Evolutionary conservation across 139 green algal species (phyloP).

Genomic region (Parachlorella kessleri): DNA sequence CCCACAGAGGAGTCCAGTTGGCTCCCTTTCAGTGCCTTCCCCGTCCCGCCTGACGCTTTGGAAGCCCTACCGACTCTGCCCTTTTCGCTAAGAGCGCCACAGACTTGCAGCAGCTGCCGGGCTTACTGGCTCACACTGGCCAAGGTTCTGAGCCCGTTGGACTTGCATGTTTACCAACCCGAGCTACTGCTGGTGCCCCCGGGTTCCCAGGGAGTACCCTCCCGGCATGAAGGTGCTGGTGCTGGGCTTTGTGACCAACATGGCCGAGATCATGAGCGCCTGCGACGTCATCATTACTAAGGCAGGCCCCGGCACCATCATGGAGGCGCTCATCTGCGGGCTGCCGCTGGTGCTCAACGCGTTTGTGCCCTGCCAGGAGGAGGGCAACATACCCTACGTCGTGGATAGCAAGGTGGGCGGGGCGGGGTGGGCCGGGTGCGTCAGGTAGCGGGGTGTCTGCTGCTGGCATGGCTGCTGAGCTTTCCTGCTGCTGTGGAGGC

Average conservation of each 20-base stretch:
- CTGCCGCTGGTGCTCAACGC: conserved; percentile 97
- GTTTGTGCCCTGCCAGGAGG: conserved; percentile 96
- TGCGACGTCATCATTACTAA: conserved; percentile 85
- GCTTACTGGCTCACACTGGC: too few relatives aligned
- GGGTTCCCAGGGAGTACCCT: conserved; percentile 15
- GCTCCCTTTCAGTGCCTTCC: too few relatives aligned
- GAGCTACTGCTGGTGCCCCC: too few relatives aligned
- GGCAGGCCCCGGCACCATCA: conserved; percentile 94
- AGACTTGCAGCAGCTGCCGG: too few relatives aligned
- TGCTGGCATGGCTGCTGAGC: background rate
- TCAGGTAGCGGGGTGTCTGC: background rate
- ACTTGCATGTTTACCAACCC: too few relatives aligned
- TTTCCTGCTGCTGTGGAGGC: too few relatives aligned
- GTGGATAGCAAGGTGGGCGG: conserved; percentile 48
- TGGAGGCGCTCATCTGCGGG: conserved; percentile 92
- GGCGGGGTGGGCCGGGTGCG: background rate
- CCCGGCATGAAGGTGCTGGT: conserved; percentile 47
- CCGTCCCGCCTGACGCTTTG: too few relatives aligned
- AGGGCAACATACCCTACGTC: conserved; percentile 97
- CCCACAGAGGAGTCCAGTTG: too few relatives aligned
- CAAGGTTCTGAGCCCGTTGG: too few relatives aligned
- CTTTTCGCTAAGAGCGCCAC: too few relatives aligned
- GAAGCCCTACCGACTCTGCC: too few relatives aligned
- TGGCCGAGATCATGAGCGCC: conserved; percentile 91
- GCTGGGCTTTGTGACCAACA: conserved; percentile 94